A percentile compares a stretch with the other conserved stretches of the same genome.
These are phyloP conservation scores for Stephania yunnanensis DNA, from an alignment of 164 flowering plant species.

Conservation along the genomic window DNA sequence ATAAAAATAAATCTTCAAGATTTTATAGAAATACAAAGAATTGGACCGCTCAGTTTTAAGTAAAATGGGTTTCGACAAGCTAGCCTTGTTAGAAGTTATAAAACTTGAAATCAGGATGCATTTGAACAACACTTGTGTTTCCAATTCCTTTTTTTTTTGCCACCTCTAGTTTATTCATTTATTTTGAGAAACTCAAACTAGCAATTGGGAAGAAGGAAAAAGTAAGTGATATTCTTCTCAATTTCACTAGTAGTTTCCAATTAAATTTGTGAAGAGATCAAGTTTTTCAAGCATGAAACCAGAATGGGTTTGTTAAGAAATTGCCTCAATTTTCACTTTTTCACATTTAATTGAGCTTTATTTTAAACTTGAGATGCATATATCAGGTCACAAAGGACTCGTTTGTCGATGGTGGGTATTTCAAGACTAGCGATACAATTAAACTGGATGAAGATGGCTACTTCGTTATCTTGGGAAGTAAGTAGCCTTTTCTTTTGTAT, in stretches of 20 bases:
- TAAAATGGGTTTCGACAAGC: too few relatives aligned
- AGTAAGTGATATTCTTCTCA: not conserved
- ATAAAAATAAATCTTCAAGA: too few relatives aligned
- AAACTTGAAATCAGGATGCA: too few relatives aligned
- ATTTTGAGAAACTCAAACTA: not conserved
- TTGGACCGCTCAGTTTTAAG: too few relatives aligned
- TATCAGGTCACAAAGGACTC: conserved; percentile 79
- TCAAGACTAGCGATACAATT: conserved; percentile 92
- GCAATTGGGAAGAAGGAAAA: not conserved
- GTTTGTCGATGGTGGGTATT: conserved; percentile 77
- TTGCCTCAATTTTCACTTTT: not conserved
- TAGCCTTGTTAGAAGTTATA: too few relatives aligned
- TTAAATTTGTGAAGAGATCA: not conserved
- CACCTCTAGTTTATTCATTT: not conserved
- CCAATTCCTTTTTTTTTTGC: too few relatives aligned
- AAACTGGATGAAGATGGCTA: conserved; percentile 93
- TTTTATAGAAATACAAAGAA: too few relatives aligned
- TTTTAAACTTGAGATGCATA: conserved; percentile 10
- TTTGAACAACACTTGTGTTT: too few relatives aligned
- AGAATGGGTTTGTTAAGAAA: not conserved
- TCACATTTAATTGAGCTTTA: not conserved
- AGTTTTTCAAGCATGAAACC: conserved; percentile 2
- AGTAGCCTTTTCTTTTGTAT: conserved; percentile 24
- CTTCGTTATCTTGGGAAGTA: conserved; percentile 93
- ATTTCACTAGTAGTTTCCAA: not conserved